These are phyloP conservation scores for Sclerotinia subarctica DNA, from an alignment of 2,329 filamentous ascomycete species.

Conservation along the genomic window DNA sequence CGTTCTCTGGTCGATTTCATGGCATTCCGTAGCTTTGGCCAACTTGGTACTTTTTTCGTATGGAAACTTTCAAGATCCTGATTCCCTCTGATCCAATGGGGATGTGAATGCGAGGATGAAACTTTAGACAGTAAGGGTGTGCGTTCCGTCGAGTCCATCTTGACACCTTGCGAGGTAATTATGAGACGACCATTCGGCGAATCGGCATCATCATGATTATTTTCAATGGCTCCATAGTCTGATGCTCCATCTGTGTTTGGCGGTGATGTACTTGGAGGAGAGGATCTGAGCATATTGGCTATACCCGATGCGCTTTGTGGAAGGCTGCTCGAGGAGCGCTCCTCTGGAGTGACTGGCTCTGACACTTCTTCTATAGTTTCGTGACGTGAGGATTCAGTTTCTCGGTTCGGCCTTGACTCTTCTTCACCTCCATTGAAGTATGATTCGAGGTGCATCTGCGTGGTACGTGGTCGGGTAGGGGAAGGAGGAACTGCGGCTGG, in stretches of 20 bases:
- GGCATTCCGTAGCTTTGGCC: conserved; percentile 35
- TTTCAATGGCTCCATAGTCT: conserved; percentile 20
- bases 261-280: conserved; percentile 35
- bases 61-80: conserved; percentile 37
- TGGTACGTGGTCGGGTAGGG: conserved; percentile 27
- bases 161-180: conserved; percentile 30
- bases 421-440: conserved; percentile 32
- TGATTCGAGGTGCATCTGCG: conserved; percentile 33
- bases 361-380: conserved; percentile 60
- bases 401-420: conserved; percentile 28
- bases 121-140: conserved; percentile 35
- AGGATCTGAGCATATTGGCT: conserved; percentile 48
- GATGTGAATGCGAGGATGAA: conserved; percentile 26
- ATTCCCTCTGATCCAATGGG: conserved; percentile 36
- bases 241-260: conserved; percentile 19
- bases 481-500: conserved; percentile 34
- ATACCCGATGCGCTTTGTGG: conserved; percentile 45
- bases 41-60: conserved; percentile 26
- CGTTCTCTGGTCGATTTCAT: conserved; percentile 29
- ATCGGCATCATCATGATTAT: conserved; percentile 13
- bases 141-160: conserved; percentile 31
- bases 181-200: conserved; percentile 27
- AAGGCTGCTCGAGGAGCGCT: conserved; percentile 35
- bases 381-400: conserved; percentile 38
- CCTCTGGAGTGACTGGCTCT: conserved; percentile 53